Base-by-base conservation (phyloP, 2,329 filamentous ascomycete species). In the Xylaria sp. region DNA sequence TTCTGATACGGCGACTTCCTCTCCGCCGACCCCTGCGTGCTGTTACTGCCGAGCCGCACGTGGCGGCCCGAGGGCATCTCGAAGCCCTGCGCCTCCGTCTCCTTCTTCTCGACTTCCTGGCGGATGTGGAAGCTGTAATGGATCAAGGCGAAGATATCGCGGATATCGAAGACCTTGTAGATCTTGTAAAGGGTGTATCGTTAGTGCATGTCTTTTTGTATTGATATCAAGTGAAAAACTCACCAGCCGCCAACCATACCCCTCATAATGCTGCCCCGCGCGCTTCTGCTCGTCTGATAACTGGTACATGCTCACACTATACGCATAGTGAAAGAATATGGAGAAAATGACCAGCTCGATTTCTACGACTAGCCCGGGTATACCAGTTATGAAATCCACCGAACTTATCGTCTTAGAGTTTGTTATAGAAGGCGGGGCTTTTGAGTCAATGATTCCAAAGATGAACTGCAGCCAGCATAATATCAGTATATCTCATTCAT, bases 311-410 rank as follows among this genome's bases (percentile, higher is more conserved):
- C 66, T 65, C 18, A 72, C 69, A 51, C 70, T 71, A 63, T 75
- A 76, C 5, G 74, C 72, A 50, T 71, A 73, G 66, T 75, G 71
- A 66, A 74, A 75, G 71, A 75, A 73, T n/a, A 74, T 23, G 18
- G 71, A 66, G 63, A 76, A 76, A 4, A 72, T 51, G 32, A 73
- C 69, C 13, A 74, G 67, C 59, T 74, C 70, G 37, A 69, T 40
- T 21, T 69, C 63, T 1, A 71, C 65, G 47, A 74, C 21, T 18
- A 75, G 62, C 2, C 71, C 63, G 10, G 72, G 74, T 2, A 76
- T 63, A 35, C 73, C 74, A n/a, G 74, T 65, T 29, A 72, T 50
- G 42, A 72, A 67, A 57, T 75, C 74, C 21, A 69, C 54, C 40
- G 65, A 65, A 48, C 68, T 74, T 12, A 75, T 51, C 0, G 23